These are phyloP conservation scores for Themeda triandra DNA, from an alignment of 176 grass and related monocot genomes.

Conservation along the genomic window DNA sequence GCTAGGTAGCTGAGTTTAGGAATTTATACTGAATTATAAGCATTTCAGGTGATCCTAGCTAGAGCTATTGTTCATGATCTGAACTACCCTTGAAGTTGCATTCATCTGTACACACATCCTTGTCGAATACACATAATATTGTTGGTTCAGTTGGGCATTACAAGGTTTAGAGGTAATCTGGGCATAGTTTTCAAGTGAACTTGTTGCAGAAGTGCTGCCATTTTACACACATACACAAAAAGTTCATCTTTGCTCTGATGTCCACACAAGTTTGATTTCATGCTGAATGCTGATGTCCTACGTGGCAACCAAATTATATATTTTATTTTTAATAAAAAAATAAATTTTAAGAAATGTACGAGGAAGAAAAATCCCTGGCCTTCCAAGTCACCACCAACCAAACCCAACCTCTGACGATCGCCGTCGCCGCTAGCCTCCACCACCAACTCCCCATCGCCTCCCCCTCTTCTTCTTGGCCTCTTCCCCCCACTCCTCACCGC, in stretches of 20 bases:
- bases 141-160: neutral
- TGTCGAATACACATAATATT: neutral
- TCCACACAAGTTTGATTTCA: neutral
- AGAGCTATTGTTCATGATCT: no score
- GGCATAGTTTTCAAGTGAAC: neutral
- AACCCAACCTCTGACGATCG: conserved; percentile 23
- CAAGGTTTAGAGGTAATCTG: neutral
- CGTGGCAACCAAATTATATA: neutral
- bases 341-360: neutral
- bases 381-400: conserved; percentile 33
- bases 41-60: no score
- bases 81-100: no score
- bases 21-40: neutral
- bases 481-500: neutral
- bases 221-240: neutral
- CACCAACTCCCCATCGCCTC: conserved; percentile 16
- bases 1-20: neutral
- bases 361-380: neutral
- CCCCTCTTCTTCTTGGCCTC: neutral
- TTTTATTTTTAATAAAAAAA: neutral
- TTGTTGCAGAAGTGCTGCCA: neutral
- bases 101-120: no score
- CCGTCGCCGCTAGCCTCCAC: conserved; percentile 13
- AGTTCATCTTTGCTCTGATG: neutral
- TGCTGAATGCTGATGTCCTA: neutral